Percentiles rank a stretch among this genome's conserved stretches.
These are phyloP conservation scores for Cucurbita maxima DNA, from an alignment of 306 rosid species.

Conservation along the genomic window DNA sequence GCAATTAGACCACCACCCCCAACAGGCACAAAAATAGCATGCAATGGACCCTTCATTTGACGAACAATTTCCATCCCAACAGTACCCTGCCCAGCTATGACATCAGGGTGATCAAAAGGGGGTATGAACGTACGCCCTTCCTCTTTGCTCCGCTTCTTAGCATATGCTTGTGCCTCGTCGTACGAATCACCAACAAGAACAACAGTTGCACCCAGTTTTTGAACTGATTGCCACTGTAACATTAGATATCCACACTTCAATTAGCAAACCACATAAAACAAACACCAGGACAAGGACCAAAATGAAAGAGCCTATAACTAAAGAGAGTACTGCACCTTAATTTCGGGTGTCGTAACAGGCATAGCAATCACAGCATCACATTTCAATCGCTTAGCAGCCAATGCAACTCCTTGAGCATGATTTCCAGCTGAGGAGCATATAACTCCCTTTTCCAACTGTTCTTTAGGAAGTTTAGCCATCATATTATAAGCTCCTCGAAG, in stretches of 20 bases:
- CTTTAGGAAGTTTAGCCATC: conserved; percentile 75
- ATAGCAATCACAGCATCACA: conserved; percentile 75
- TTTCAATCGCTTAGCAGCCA: conserved; percentile 59
- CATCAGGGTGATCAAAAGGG: conserved; percentile 94
- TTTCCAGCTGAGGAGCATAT: conserved; percentile 97
- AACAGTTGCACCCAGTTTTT: conserved; percentile 73
- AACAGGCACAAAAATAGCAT: conserved; percentile 89
- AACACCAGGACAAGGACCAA: neutral
- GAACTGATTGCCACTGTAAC: conserved; percentile 73
- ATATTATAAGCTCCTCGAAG: conserved; percentile 92
- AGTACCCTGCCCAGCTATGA: conserved; percentile 88
- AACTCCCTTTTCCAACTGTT: conserved; percentile 63
- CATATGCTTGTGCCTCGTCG: conserved; percentile 87
- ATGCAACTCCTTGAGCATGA: conserved; percentile 97
- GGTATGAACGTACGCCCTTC: conserved; percentile 68
- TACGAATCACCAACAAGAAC: conserved; percentile 82
- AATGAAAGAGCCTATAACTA: neutral
- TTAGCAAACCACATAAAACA: neutral
- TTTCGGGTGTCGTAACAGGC: conserved; percentile 88
- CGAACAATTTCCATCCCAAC: conserved; percentile 89
- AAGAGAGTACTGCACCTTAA: conserved; percentile 39
- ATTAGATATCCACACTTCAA: neutral
- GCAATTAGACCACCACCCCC: conserved; percentile 98
- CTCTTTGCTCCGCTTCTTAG: conserved; percentile 54
- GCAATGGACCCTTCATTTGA: conserved; percentile 46